These are phyloP conservation scores for Gastrolobium villosum DNA, from an alignment of 306 rosid species.

Conservation along the genomic window DNA sequence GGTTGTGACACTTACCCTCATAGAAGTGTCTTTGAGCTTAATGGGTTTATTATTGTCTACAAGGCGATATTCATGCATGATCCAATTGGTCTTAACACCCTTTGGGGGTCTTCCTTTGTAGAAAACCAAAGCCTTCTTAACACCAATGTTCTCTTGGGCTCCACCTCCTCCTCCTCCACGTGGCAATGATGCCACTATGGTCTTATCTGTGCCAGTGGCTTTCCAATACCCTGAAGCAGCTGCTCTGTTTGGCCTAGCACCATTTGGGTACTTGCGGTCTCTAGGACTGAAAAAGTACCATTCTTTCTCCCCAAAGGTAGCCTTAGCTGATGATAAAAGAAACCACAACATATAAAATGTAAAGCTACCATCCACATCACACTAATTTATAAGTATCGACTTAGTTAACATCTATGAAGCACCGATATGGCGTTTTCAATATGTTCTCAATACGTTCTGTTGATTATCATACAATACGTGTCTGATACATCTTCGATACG, in stretches of 20 bases:
- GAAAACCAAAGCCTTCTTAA: conserved; percentile 71
- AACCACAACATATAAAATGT: background rate
- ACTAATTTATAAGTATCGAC: background rate
- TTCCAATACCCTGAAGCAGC: conserved; percentile 85
- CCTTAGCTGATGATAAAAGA: conserved; percentile 56
- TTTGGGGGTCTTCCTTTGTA: conserved; percentile 73
- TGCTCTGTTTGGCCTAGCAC: conserved; percentile 77
- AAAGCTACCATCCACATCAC: conserved; percentile 2
- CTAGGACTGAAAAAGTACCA: conserved; percentile 81
- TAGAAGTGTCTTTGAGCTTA: conserved; percentile 62
- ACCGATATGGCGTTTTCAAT: too few species aligned
- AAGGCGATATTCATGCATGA: conserved; percentile 79
- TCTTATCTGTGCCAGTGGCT: conserved; percentile 70
- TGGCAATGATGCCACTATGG: conserved; percentile 45
- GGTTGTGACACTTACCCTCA: conserved; percentile 56
- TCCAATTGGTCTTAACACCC: conserved; percentile 73
- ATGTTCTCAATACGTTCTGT: too few species aligned
- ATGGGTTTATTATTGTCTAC: conserved; percentile 47
- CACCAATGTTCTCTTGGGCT: conserved; percentile 57
- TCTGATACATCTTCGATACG: too few species aligned
- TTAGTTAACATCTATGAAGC: too few species aligned
- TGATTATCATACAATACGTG: too few species aligned
- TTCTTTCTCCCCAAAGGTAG: conserved; percentile 74
- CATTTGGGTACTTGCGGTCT: conserved; percentile 72
- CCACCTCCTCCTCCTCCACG: conserved; percentile 43